Conservation (phyloP, 371 early-diverging fungal species). For the Circinella umbellata region DNA sequence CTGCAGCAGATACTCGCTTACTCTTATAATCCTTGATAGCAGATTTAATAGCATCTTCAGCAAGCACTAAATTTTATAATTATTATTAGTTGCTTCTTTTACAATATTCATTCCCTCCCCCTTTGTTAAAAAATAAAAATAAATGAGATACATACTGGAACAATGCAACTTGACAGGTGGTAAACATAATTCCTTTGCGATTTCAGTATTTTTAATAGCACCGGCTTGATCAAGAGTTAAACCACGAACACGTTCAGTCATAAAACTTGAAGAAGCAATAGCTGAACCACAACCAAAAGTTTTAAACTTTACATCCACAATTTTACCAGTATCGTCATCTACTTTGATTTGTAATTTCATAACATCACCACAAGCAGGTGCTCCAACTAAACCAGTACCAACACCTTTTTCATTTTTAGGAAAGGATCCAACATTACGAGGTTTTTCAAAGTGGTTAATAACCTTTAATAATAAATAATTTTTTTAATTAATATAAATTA, state of each 20-base stretch:
- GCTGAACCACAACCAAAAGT: slow-evolving; percentile 99
- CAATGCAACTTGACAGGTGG: slow-evolving; percentile 99
- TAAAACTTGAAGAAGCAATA: slow-evolving; percentile 93
- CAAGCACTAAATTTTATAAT: slow-evolving; percentile 77
- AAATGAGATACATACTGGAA: slow-evolving; percentile 80
- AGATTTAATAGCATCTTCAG: slow-evolving; percentile 98
- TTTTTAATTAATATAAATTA: neutral
- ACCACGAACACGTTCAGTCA: slow-evolving; percentile 95
- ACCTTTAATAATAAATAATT: slow-evolving; percentile 47
- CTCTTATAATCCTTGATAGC: slow-evolving; percentile 92
- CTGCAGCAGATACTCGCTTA: slow-evolving; percentile 54
- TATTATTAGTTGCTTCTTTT: too few relatives aligned
- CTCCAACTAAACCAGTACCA: slow-evolving; percentile 99
- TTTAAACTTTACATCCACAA: slow-evolving; percentile 97
- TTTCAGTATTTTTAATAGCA: slow-evolving; percentile 95
- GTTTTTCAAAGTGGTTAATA: slow-evolving; percentile 93
- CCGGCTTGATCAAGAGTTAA: slow-evolving; percentile 89
- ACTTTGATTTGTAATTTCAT: slow-evolving; percentile 99
- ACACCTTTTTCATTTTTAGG: slow-evolving; percentile 83
- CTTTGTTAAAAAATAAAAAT: neutral
- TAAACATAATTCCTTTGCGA: slow-evolving; percentile 93
- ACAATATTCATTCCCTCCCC: too few relatives aligned
- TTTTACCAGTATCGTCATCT: slow-evolving; percentile 85
- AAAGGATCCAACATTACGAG: slow-evolving; percentile 97
- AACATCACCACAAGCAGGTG: slow-evolving; percentile 99